phyloP scores from a whole-genome alignment of 2,329 filamentous ascomycete species.

The Verticillium albo-atrum region DNA sequence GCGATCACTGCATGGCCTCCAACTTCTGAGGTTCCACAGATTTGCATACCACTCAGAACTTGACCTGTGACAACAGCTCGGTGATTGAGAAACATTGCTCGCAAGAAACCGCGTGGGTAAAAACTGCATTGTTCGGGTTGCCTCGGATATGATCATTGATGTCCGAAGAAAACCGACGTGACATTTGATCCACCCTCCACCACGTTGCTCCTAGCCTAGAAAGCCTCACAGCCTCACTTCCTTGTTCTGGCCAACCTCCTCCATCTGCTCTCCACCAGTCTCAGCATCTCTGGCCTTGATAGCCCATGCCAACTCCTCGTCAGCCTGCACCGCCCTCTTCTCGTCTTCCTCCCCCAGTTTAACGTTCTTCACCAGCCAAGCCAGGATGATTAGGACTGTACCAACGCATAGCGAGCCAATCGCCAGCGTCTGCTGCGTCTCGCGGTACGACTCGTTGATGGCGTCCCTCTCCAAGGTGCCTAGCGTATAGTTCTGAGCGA shows the following conservation, averaged over 20 bases:
- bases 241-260: neutral
- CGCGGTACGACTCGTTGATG: constrained; percentile 19
- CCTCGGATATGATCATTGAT: too few relatives aligned
- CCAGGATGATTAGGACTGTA: constrained; percentile 9
- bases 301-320: constrained; percentile 2
- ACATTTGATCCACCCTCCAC: too few relatives aligned
- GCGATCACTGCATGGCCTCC: too few relatives aligned
- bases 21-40: too few relatives aligned
- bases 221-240: neutral
- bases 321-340: constrained; percentile 2
- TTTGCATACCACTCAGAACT: too few relatives aligned
- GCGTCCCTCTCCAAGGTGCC: constrained; percentile 14
- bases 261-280: neutral
- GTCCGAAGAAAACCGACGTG: neutral
- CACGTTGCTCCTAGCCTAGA: neutral
- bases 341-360: constrained; percentile 7
- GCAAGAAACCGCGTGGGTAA: too few relatives aligned
- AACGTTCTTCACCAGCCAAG: constrained; percentile 14
- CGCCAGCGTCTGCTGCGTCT: constrained; percentile 20
- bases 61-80: too few relatives aligned
- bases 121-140: too few relatives aligned
- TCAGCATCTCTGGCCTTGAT: neutral
- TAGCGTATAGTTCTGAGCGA: constrained; percentile 17
- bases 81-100: too few relatives aligned
- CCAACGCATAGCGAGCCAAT: constrained; percentile 16